Conservation (phyloP, 2,329 filamentous ascomycete species). For the Simplicillium sp. region DNA sequence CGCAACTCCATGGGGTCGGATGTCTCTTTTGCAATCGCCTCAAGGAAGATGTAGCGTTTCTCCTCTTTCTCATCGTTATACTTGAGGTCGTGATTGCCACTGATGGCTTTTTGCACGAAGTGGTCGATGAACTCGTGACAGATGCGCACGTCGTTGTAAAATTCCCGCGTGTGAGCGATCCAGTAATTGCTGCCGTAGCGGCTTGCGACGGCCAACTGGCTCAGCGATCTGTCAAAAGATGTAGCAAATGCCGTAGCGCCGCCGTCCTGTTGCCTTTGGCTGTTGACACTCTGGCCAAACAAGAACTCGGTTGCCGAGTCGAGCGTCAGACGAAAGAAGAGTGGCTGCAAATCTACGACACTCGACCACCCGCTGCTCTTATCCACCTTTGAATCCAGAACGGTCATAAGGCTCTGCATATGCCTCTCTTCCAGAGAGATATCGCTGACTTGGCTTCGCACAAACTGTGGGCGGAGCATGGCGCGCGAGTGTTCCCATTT, state of each 20-base stretch:
- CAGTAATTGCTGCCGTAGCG: slow-evolving; percentile 7
- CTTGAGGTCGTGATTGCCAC: too few relatives aligned
- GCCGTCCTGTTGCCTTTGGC: too few relatives aligned
- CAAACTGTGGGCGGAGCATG: slow-evolving; percentile 16
- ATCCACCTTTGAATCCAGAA: not conserved
- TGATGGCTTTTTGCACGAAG: slow-evolving; percentile 1
- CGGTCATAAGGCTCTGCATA: slow-evolving; percentile 7
- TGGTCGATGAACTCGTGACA: slow-evolving; percentile 6
- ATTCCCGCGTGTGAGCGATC: slow-evolving; percentile 2
- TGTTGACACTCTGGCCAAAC: slow-evolving; percentile 42
- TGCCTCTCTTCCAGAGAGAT: slow-evolving; percentile 12
- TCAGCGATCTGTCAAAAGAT: slow-evolving; percentile 6
- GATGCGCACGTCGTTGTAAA: slow-evolving; percentile 5
- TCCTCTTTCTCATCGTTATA: slow-evolving; percentile 4
- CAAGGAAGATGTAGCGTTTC: too few relatives aligned
- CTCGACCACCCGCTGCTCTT: slow-evolving; percentile 1
- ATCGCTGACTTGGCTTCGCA: slow-evolving; percentile 12
- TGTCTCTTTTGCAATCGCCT: too few relatives aligned
- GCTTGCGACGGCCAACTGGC: slow-evolving; percentile 4
- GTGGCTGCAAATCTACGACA: slow-evolving; percentile 28
- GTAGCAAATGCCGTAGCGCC: slow-evolving; percentile 14
- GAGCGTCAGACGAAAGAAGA: slow-evolving; percentile 36
- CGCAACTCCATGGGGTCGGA: too few relatives aligned
- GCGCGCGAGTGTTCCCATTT: slow-evolving; percentile 29
- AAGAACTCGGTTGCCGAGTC: slow-evolving; percentile 42